Conservation (phyloP, 2,329 filamentous ascomycete species). For the Falciphora oryzae region DNA sequence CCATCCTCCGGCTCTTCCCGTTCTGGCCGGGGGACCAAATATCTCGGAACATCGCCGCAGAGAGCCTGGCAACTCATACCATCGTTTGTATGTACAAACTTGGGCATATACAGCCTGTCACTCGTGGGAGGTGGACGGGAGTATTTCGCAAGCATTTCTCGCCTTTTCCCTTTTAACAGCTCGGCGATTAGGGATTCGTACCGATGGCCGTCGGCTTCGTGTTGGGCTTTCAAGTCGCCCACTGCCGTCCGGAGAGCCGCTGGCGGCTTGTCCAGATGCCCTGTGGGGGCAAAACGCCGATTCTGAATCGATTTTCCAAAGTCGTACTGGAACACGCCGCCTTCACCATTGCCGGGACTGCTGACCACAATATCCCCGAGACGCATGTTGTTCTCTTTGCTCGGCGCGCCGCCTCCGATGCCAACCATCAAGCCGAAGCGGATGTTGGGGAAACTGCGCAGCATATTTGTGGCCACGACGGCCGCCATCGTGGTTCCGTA, state of each 20-base stretch:
- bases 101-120: neutral
- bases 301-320: slow-evolving; percentile 20
- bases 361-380: slow-evolving; percentile 28
- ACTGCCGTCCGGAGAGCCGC: slow-evolving; percentile 5
- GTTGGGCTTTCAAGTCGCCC: neutral
- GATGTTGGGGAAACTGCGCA: too few species aligned
- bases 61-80: too few species aligned
- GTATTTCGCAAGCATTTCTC: neutral
- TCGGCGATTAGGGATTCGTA: slow-evolving; percentile 14
- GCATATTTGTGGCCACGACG: too few species aligned
- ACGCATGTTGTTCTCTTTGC: slow-evolving; percentile 28
- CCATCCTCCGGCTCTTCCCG: slow-evolving; percentile 17
- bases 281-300: slow-evolving; percentile 13
- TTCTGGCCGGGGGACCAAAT: slow-evolving; percentile 7
- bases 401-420: slow-evolving; percentile 31
- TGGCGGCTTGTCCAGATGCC: slow-evolving; percentile 10
- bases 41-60: too few species aligned
- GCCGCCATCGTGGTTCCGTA: too few species aligned
- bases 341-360: slow-evolving; percentile 13
- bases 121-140: neutral
- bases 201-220: slow-evolving; percentile 15
- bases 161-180: neutral
- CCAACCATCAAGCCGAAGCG: slow-evolving; percentile 25
- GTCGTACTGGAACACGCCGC: slow-evolving; percentile 24
- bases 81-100: neutral